Evolutionary conservation across 1,139 yeast species (phyloP), one percentile per base, ranked within the genome.

Genomic region (Diutina rugosa): DNA sequence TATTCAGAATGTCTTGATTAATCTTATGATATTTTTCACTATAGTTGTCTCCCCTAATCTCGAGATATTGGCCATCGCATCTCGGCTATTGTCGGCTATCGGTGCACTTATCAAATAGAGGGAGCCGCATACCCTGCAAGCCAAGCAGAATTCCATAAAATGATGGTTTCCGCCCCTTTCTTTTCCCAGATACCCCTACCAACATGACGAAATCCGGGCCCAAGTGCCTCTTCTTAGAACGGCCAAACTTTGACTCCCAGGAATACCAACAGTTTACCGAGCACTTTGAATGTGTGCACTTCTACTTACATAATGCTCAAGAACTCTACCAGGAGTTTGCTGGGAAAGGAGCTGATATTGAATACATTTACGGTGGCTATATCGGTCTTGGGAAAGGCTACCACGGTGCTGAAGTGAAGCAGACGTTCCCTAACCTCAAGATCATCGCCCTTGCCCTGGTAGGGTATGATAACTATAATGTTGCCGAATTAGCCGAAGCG

Each of bases 401-500:
- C 57, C 67, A 69, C 41, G 68, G 64, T 46, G 78, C 76, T 26
- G 65, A 84, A 14, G 66, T 85, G 56, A 80, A 72, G 3, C 66
- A 72, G 29, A 73, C 80, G 10, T 95, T 95, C 0, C 44, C 64
- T 0, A 61, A 72, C 3, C 69, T 87, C 59, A 79, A 80, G 63
- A 74, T 85, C 8, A 73, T 88, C 51, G 75, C 88, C 0, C 74
- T 84, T 49, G 84, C 89, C 55, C 79, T 90, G 57, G 91, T 87
- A 2, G 96, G 96, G 0, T 77, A 74, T 61, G 90, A 87, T 61
- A 76, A 75, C 32, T 80, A 79, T 60, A 87, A 86, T 65, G 76
- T 76, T 4, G 60, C 61, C 1, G 71, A 65, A 10, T 61, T 66
- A 65, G 57, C 57, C 16, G 68, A 70, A 30, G 72, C 71, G 56